Evolutionary conservation across 768 basidiomycete species (phyloP), one percentile per base, ranked within the genome.

Genomic region (Rossbeevera mucosa): DNA sequence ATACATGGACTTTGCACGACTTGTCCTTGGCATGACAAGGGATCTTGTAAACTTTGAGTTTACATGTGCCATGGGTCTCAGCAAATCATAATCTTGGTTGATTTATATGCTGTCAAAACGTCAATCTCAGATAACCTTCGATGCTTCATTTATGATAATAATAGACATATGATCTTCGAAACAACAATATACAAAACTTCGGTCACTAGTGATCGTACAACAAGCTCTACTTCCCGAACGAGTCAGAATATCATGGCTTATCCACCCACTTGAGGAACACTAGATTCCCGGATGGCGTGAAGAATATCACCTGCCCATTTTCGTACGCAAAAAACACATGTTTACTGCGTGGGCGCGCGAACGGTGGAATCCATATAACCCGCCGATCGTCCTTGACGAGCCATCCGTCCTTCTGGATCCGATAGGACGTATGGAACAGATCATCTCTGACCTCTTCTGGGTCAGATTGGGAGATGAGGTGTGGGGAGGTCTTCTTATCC

Each of bases 341-440:
- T 11, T 45, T 61, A 24, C 48, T 47, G 16, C 31, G 45, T 4
- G 59, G 56, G 1, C 53, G 56, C 0, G 36, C 2, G 18, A 1
- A 33, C 0, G 50, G 28, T 7, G 60, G 52, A 0, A 61, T 7
- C 60, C 56, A 62, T 26, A 60, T n/a, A 11, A 63, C 29, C 14
- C 61, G 52, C 12, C 46, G 51, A 3, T 63, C 51, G 5, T 56
- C 60, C 1, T 59, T 25, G 45, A 54, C 54, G 14, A 62, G 58
- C 61, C 58, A 63, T 3, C 61, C 61, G 4, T 60, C 61, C 48
- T 57, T 60, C 2, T 50, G 59, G 7, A 60, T 44, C n/a, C 50
- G 54, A 26, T 53, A 60, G 0, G 58, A 5, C 16, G 54, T 60
- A 25, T 44, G 50, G 3, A 51, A 47, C 20, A 40, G 25, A 13